A percentile compares a stretch with the other conserved stretches of the same genome.
Conservation (phyloP, 306 rosid species). For the Dryas alaskensis region DNA sequence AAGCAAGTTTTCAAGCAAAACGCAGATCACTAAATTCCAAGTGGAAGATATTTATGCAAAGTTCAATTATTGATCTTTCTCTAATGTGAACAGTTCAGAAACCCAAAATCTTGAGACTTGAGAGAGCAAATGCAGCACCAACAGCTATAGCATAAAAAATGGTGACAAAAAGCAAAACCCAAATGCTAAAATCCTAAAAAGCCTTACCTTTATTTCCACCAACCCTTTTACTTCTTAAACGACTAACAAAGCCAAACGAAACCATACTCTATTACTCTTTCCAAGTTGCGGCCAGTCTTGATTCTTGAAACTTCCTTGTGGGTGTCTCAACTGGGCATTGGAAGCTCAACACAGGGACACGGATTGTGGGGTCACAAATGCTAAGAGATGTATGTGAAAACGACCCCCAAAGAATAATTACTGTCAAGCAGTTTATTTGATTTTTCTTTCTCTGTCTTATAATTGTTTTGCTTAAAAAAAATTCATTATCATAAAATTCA, state of each 20-base stretch:
- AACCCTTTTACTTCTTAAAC: conserved; percentile 17
- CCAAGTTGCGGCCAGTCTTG: conserved; percentile 28
- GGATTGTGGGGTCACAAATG: conserved; percentile 55
- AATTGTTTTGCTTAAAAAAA: conserved; percentile 15
- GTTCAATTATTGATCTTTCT: not conserved
- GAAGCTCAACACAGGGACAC: conserved; percentile 35
- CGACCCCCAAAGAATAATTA: conserved; percentile 31
- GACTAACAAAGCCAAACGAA: conserved; percentile 5
- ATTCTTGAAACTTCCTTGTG: conserved; percentile 13
- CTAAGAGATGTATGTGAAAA: conserved; percentile 34
- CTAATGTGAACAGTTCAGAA: conserved; percentile 1
- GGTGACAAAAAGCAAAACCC: not conserved
- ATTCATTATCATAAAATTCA: not conserved
- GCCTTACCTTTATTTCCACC: conserved; percentile 19
- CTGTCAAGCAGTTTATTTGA: not conserved
- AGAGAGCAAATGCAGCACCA: conserved; percentile 7
- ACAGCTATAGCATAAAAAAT: conserved; percentile 4
- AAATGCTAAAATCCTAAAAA: conserved; percentile 11
- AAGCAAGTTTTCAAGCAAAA: not conserved
- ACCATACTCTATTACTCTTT: not conserved
- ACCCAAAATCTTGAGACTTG: conserved; percentile 13
- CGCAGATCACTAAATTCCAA: conserved; percentile 15
- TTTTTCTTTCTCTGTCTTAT: not conserved
- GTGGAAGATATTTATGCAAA: not conserved
- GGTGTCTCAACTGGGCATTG: conserved; percentile 3